Evolutionary conservation across 805 yeast genomes (phyloP).

Genomic region (Kluyveromyces siamensis): DNA sequence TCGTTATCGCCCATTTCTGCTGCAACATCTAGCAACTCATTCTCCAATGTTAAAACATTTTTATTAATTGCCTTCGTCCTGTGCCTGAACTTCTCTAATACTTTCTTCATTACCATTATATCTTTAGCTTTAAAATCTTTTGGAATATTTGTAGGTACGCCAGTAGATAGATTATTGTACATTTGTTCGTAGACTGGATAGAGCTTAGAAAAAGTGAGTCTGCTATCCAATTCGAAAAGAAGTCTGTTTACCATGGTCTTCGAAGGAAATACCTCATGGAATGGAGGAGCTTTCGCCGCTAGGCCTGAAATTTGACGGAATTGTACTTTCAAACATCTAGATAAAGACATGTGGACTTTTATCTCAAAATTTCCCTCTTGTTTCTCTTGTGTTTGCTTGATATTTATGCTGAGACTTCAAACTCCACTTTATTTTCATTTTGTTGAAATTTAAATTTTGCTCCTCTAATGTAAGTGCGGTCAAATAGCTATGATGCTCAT

Average conservation of each 20-base stretch:
- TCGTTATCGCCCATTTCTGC: conserved; percentile 78
- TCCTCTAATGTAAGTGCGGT: background rate
- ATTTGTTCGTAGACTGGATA: conserved; percentile 44
- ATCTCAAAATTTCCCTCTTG: background rate
- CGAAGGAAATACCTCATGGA: conserved; percentile 46
- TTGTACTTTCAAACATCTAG: background rate
- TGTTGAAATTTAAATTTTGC: background rate
- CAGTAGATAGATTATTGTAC: conserved; percentile 37
- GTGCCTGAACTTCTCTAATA: conserved; percentile 51
- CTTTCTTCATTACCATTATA: conserved; percentile 58
- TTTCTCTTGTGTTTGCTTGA: background rate
- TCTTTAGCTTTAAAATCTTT: conserved; percentile 43
- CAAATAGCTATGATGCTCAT: too few relatives aligned
- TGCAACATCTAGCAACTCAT: conserved; percentile 67
- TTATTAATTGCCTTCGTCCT: conserved; percentile 52
- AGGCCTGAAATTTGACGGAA: background rate
- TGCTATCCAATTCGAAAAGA: conserved; percentile 58
- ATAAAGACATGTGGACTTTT: background rate
- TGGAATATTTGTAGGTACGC: conserved; percentile 32
- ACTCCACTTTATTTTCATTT: background rate
- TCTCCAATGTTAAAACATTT: conserved; percentile 53
- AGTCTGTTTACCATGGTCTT: conserved; percentile 47
- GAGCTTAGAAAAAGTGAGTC: conserved; percentile 44
- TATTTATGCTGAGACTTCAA: background rate
- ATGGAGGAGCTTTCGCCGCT: conserved; percentile 26